A percentile compares a stretch with the other conserved stretches of the same genome.
Conservation (phyloP, 1,284 basidiomycete species). For the Xanthoconium separans region DNA sequence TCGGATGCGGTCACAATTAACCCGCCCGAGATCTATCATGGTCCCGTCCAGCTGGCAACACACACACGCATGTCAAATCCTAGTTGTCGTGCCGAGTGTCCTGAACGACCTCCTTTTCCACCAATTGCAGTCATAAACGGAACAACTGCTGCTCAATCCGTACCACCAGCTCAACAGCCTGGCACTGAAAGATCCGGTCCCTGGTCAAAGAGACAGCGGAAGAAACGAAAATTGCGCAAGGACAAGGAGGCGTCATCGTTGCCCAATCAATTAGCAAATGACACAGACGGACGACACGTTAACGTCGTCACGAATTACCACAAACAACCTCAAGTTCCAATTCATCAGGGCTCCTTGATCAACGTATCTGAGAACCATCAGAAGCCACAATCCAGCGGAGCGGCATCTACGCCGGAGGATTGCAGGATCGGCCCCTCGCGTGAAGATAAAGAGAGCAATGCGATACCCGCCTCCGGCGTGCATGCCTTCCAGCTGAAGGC, state of each 20-base stretch:
- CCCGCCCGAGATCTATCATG: constrained; percentile 1
- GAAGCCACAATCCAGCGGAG: not conserved
- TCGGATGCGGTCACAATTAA: constrained; percentile 10
- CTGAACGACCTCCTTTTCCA: not conserved
- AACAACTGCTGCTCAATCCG: not conserved
- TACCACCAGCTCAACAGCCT: not conserved
- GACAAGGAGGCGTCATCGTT: constrained; percentile 4
- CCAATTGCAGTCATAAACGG: not conserved
- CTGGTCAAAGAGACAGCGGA: constrained; percentile 16
- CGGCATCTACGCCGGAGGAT: not conserved
- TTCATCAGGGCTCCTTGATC: not conserved
- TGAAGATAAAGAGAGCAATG: not conserved
- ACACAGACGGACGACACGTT: not conserved
- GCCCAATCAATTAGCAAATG: not conserved
- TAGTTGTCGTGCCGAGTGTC: not conserved
- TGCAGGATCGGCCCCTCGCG: not conserved
- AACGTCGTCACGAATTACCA: not conserved
- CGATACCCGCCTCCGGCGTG: not conserved
- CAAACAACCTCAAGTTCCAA: constrained; percentile 4
- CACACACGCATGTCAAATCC: not conserved
- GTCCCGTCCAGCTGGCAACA: not conserved
- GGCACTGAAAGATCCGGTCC: not conserved
- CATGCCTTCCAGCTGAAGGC: constrained; percentile 11
- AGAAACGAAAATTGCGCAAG: constrained; percentile 15
- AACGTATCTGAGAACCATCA: not conserved